Evolutionary conservation across 257 asterid species (phyloP), one percentile per base, ranked within the genome.

Genomic region (Penstemon barbatus): DNA sequence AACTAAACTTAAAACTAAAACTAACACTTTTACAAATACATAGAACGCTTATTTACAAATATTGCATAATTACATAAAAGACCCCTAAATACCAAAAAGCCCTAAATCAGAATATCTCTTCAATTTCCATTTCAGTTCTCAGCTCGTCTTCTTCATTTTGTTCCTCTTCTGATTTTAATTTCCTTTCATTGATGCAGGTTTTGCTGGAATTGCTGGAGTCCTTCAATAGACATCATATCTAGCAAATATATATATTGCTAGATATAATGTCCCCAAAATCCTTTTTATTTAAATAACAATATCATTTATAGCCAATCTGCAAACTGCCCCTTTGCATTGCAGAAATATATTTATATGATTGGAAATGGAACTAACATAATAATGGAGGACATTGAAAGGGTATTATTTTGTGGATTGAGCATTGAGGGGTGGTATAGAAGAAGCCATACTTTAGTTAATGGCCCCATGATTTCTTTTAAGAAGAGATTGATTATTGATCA

Each of bases 401-500:
- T 46, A 57, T 41, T 10, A 37, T 66, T 33, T 37, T 46, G 44
- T 18, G 62, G 61, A 18, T 25, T 49, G 33, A 19, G 72, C 18
- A 15, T 15, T 15, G 18, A 15, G 25, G 56, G 19, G 57, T 51
- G 49, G 51, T 49, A 66, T 11, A 11, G 46, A 74, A 68, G 65
- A 51, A 59, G 46, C 6, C 6, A 33, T 62, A 53, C 56, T 68
- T 69, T 11, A 65, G 66, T 63, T 11, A 58, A 76, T 77, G 84
- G 84, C 57, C 74, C 81, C 80, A 68, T 57, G 70, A 65, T 70
- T 18, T 64, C 64, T 69, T 76, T 78, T n/a, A 74, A 65, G 69
- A 71, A 65, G 56, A 57, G 75, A 51, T 74, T 65, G 77, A 66
- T 77, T 58, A 70, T 68, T 68, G 78, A 70, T 67, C 18, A 51